These are phyloP conservation scores for Tetrahymena malaccensis DNA, from an alignment of 73 alveolate species.

Conservation along the genomic window DNA sequence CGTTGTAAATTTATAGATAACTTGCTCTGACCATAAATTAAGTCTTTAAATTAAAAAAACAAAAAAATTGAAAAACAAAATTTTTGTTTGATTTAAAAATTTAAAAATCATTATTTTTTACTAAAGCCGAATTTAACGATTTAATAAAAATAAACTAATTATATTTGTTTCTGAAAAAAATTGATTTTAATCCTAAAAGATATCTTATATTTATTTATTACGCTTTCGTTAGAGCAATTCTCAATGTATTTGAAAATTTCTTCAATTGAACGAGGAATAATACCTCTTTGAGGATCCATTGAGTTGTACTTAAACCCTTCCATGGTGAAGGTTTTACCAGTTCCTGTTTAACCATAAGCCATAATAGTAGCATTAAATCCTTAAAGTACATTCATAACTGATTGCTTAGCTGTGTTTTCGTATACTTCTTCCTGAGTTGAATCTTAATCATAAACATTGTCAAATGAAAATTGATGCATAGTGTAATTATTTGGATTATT, in stretches of 20 bases:
- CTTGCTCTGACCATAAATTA: slow-evolving; percentile 93
- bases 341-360: slow-evolving; percentile 98
- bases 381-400: slow-evolving; percentile 76
- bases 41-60: slow-evolving; percentile 42
- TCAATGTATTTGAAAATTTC: slow-evolving; percentile 87
- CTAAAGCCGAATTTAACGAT: slow-evolving; percentile 39
- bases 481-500: slow-evolving; percentile 46
- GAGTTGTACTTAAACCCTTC: slow-evolving; percentile 93
- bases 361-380: slow-evolving; percentile 96
- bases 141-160: no score
- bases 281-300: slow-evolving; percentile 93
- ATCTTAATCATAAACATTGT: slow-evolving; percentile 84
- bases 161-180: no score
- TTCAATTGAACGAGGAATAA: slow-evolving; percentile 95
- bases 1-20: slow-evolving; percentile 95
- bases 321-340: slow-evolving; percentile 98
- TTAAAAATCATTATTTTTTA: no score
- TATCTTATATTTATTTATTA: not conserved
- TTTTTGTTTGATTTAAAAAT: not conserved
- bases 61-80: not conserved
- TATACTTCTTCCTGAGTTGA: slow-evolving; percentile 91
- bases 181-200: no score
- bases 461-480: slow-evolving; percentile 87
- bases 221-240: slow-evolving; percentile 50
- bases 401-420: slow-evolving; percentile 88